Conservation (phyloP, 495 filamentous ascomycete species). For the Xylaria telfairii region DNA sequence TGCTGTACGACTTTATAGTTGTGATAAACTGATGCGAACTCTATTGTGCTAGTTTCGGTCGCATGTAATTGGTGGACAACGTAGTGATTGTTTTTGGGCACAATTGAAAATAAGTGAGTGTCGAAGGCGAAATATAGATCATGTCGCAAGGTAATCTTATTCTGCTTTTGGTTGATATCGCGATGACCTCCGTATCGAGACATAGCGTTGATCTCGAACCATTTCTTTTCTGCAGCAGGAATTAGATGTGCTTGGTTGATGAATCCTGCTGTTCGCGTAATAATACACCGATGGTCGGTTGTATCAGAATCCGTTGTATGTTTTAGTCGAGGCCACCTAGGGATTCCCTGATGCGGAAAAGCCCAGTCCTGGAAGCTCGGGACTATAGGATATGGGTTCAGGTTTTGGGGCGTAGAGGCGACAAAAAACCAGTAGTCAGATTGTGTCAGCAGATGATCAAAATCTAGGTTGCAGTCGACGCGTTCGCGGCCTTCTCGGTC, state of each 20-base stretch:
- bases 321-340: not conserved
- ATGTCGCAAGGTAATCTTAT: not conserved
- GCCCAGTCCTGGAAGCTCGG: constrained; percentile 2
- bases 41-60: not conserved
- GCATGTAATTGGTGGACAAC: not conserved
- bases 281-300: not conserved
- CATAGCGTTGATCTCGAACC: not conserved
- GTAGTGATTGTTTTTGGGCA: not conserved
- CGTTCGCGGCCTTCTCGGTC: not conserved
- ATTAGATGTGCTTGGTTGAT: not conserved
- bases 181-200: not conserved
- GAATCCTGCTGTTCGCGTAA: not conserved
- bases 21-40: constrained; percentile 8
- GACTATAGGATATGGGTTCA: not conserved
- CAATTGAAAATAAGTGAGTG: constrained; percentile 1
- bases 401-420: not conserved
- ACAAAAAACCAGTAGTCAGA: constrained; percentile 3
- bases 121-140: not conserved
- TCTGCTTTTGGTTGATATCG: not conserved
- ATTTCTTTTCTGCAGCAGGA: not conserved
- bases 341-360: not conserved
- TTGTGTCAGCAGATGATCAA: not conserved
- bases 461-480: not conserved
- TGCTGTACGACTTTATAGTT: not conserved
- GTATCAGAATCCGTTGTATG: not conserved